These are phyloP conservation scores for Penicillium sp. DNA, from an alignment of 2,329 filamentous ascomycete species.

Conservation along the genomic window DNA sequence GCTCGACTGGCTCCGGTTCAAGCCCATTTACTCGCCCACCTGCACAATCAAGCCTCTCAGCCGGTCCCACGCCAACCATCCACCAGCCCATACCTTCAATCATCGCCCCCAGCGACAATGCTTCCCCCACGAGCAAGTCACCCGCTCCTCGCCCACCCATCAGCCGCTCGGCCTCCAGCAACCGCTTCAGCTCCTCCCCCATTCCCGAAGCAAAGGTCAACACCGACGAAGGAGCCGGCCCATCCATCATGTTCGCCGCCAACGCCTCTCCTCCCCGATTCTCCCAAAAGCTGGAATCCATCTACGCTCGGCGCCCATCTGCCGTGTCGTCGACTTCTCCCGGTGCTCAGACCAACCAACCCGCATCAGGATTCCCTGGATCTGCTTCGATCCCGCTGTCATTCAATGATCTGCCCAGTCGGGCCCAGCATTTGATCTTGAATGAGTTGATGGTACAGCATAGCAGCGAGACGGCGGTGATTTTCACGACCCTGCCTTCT, in stretches of 20 bases:
- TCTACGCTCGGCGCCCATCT: constrained; percentile 41
- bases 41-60: constrained; percentile 7
- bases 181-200: constrained; percentile 69
- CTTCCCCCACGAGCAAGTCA: constrained; percentile 29
- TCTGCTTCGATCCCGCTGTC: constrained; percentile 70
- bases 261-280: constrained; percentile 40
- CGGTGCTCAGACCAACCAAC: constrained; percentile 29
- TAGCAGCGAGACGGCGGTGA: constrained; percentile 71
- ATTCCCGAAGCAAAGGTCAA: constrained; percentile 71
- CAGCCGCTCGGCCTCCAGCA: constrained; percentile 40
- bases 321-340: constrained; percentile 16
- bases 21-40: constrained; percentile 16
- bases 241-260: constrained; percentile 75
- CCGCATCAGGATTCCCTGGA: constrained; percentile 55
- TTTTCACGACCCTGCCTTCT: constrained; percentile 82
- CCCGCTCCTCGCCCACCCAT: constrained; percentile 30
- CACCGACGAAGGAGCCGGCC: constrained; percentile 62
- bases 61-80: constrained; percentile 4
- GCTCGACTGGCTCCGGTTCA: constrained; percentile 15
- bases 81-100: constrained; percentile 32
- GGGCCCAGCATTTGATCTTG: constrained; percentile 82
- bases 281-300: constrained; percentile 38
- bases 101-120: constrained; percentile 27
- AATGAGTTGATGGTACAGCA: constrained; percentile 78
- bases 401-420: constrained; percentile 84